Base-by-base conservation (phyloP, 2,329 filamentous ascomycete genomes). In the Ceratocystis lukuohia region DNA sequence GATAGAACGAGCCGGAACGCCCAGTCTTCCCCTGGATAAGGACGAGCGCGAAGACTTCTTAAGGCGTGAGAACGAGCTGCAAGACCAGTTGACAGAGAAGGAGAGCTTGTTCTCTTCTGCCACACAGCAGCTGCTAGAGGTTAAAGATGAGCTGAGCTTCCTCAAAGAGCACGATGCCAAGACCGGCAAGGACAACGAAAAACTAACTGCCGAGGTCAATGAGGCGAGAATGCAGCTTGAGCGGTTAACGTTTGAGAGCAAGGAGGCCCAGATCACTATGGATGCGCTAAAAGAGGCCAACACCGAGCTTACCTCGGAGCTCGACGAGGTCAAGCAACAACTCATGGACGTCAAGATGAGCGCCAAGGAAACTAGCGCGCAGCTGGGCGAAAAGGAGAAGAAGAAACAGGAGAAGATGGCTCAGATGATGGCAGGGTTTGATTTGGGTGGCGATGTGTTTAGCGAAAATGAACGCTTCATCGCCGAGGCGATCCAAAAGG, bases 401-500 rank as follows among this genome's bases (percentile, higher is more conserved):
- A 92, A 91, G 79, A 99, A 99, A 82, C 91, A 92, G 0, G 94
- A 99, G 78, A 94, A 95, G 77, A 99, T 99, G 94, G 94, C 94
- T 56, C 89, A 96, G 82, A 99, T 99, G 94, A 96, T 99, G 93
- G 94, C 94, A 68, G 91, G 93, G 2, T 97, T 99, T 72, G 93
- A 99, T 73, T 84, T 99, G 44, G 93, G 91, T 57, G 88, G 88
- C 62, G 92, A 96, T 67, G 87, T 95, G 41, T 96, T 97, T 75
- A 96, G 91, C 71, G 89, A 94, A 67, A 96, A 96, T 71, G 94
- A 99, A 76, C 84, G 87, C 69, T 87, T 85, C 63, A 89, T 99
- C 67, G 85, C 89, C 68, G 85, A 88, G 69, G 87, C 91, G 69
- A 93, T 97, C 71, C 85, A 91, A 71, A 87, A 89, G 72, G 80